Conservation (phyloP, 495 filamentous ascomycete genomes). For the Amniculicola lignicola region DNA sequence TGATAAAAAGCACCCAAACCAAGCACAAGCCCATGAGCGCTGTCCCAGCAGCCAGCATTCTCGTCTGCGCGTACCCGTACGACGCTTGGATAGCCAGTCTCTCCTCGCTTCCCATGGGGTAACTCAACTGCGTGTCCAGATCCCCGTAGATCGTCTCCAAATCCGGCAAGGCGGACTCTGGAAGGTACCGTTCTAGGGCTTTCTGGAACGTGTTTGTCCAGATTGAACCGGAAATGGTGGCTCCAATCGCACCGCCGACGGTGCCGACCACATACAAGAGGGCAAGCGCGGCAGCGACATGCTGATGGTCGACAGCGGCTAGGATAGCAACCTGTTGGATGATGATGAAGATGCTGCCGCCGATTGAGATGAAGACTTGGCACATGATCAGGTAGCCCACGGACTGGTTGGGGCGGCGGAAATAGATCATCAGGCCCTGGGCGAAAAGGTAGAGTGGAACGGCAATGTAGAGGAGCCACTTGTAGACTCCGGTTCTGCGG, state of each 20-base stretch:
- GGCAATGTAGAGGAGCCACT: conserved; percentile 55
- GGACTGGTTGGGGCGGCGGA: conserved; percentile 54
- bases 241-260: conserved; percentile 17
- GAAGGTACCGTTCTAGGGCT: conserved; percentile 54
- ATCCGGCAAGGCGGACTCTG: conserved; percentile 42
- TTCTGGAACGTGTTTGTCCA: conserved; percentile 18
- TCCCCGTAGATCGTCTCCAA: conserved; percentile 51
- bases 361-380: conserved; percentile 73
- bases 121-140: conserved; percentile 38
- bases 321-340: conserved; percentile 38
- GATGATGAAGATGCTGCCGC: conserved; percentile 59
- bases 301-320: conserved; percentile 14
- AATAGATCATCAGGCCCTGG: conserved; percentile 63
- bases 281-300: conserved; percentile 15
- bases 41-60: conserved; percentile 34
- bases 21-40: conserved; percentile 21
- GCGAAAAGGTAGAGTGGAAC: conserved; percentile 59
- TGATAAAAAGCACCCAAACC: conserved; percentile 20
- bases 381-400: conserved; percentile 71
- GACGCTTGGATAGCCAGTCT: conserved; percentile 33
- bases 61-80: conserved; percentile 30
- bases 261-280: conserved; percentile 15
- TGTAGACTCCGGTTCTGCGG: conserved; percentile 55
- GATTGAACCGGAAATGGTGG: conserved; percentile 21
- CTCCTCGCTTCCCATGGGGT: conserved; percentile 28